phyloP scores from a whole-genome alignment of 306 rosid genomes.

The Fragaria nilgerrensis region DNA sequence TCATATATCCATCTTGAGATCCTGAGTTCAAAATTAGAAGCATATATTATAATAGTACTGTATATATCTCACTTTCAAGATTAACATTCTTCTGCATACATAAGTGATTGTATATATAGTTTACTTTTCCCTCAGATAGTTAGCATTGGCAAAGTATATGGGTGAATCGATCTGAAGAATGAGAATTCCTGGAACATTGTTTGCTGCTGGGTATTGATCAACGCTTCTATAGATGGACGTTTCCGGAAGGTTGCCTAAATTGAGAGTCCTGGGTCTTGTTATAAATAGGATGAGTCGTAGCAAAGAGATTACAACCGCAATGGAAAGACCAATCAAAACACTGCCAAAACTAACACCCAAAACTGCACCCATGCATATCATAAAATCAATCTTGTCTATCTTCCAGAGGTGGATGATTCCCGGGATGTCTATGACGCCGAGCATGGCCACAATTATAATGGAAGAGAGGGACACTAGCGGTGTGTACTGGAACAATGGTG shows the following conservation, averaged over 20 bases:
- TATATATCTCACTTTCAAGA: background rate
- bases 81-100: background rate
- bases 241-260: constrained; percentile 67
- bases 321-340: constrained; percentile 37
- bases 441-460: constrained; percentile 44
- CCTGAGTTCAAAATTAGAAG: constrained; percentile 17
- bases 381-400: constrained; percentile 40
- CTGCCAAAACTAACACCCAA: constrained; percentile 40
- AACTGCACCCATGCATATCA: constrained; percentile 37
- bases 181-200: constrained; percentile 50
- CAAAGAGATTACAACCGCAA: constrained; percentile 43
- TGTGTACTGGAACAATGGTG: constrained; percentile 50
- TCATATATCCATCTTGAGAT: constrained; percentile 45
- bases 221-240: constrained; percentile 62
- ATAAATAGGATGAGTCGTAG: constrained; percentile 59
- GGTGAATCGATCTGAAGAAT: constrained; percentile 45
- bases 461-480: constrained; percentile 48
- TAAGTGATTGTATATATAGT: too few species aligned
- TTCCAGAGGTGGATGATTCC: constrained; percentile 50
- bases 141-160: constrained; percentile 71
- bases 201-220: constrained; percentile 69
- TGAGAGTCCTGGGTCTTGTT: constrained; percentile 71
- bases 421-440: constrained; percentile 38
- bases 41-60: background rate
- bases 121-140: constrained; percentile 82